Percentiles rank a stretch among this genome's conserved stretches.
These are phyloP conservation scores for Nidularia sp. DNA, from an alignment of 768 basidiomycete species.

Conservation along the genomic window DNA sequence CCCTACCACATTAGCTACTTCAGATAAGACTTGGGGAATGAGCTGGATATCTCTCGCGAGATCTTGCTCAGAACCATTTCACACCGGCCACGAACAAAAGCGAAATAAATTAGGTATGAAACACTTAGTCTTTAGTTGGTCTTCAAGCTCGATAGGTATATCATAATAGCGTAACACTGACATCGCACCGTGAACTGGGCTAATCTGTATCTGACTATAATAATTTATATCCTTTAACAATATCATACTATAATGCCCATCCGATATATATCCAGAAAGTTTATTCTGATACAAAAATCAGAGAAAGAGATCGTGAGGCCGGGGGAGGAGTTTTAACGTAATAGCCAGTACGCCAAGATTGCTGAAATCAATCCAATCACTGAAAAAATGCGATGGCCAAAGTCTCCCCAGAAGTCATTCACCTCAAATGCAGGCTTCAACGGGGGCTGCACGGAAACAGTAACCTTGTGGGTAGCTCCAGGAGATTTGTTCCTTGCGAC, in stretches of 20 bases:
- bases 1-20: slow-evolving; percentile 28
- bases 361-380: slow-evolving; percentile 13
- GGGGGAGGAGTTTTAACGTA: background rate
- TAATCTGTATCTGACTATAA: too few species aligned
- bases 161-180: too few species aligned
- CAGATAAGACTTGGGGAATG: slow-evolving; percentile 24
- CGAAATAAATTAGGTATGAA: background rate
- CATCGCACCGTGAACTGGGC: too few species aligned
- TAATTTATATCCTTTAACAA: too few species aligned
- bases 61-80: slow-evolving; percentile 19
- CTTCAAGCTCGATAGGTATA: background rate
- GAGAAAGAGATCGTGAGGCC: too few species aligned
- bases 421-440: slow-evolving; percentile 45
- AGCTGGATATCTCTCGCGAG: slow-evolving; percentile 19
- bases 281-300: too few species aligned
- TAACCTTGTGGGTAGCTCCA: slow-evolving; percentile 43
- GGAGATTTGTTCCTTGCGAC: slow-evolving; percentile 38
- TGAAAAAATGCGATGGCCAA: slow-evolving; percentile 20
- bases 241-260: too few species aligned
- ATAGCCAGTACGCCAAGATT: slow-evolving; percentile 10
- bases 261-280: too few species aligned
- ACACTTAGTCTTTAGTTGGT: background rate
- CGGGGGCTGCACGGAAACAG: slow-evolving; percentile 54
- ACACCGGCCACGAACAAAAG: slow-evolving; percentile 8
- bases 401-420: slow-evolving; percentile 68